Conservation (phyloP, 2,329 filamentous ascomycete species). For the Beauveria medogensis region DNA sequence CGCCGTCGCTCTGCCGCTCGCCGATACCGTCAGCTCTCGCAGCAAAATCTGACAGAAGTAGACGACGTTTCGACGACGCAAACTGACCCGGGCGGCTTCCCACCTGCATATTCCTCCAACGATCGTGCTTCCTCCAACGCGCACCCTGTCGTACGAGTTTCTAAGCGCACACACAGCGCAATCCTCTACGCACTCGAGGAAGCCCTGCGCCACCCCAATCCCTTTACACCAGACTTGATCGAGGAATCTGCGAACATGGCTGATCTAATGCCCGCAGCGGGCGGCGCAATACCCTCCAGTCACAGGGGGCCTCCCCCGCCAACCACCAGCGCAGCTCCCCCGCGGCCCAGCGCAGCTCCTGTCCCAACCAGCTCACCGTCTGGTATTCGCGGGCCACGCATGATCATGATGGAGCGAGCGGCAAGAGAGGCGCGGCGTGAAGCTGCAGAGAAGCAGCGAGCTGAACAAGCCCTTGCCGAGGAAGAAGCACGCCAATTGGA, state of each 20-base stretch:
- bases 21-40: conserved; percentile 32
- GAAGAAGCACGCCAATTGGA: conserved; percentile 47
- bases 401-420: conserved; percentile 83
- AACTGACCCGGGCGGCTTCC: conserved; percentile 19
- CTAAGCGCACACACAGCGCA: conserved; percentile 75
- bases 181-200: conserved; percentile 91
- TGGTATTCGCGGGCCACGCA: conserved; percentile 73
- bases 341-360: conserved; percentile 39
- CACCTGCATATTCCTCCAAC: conserved; percentile 23
- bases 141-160: conserved; percentile 56
- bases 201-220: conserved; percentile 71
- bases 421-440: conserved; percentile 67
- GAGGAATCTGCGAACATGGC: conserved; percentile 94
- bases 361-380: conserved; percentile 47
- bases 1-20: conserved; percentile 16
- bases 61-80: conserved; percentile 31
- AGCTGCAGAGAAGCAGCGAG: conserved; percentile 49
- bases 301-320: conserved; percentile 15
- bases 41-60: conserved; percentile 42
- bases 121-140: conserved; percentile 26
- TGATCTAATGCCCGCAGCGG: conserved; percentile 51
- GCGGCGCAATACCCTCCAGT: conserved; percentile 46
- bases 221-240: conserved; percentile 73
- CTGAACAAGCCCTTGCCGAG: conserved; percentile 50
- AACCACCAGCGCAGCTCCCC: conserved; percentile 28